phyloP scores from a whole-genome alignment of 768 basidiomycete genomes.

The Tylopilus felleus region DNA sequence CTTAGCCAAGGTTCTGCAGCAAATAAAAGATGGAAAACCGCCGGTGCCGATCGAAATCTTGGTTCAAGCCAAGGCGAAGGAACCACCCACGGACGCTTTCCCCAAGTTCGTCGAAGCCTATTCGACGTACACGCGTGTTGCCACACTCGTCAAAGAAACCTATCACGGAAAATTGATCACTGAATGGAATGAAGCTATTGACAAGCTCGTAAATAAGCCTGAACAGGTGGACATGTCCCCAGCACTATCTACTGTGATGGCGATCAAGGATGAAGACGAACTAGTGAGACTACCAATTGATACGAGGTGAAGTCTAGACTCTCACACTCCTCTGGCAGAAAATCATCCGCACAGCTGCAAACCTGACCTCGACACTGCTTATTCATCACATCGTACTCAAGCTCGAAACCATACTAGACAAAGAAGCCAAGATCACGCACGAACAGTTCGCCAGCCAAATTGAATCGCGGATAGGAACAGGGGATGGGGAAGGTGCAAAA shows the following conservation, averaged over 20 bases:
- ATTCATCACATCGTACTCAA: slow-evolving; percentile 82
- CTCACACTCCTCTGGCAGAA: slow-evolving; percentile 48
- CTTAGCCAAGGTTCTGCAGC: slow-evolving; percentile 81
- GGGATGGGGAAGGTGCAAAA: slow-evolving; percentile 56
- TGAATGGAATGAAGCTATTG: slow-evolving; percentile 77
- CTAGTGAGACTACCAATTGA: slow-evolving; percentile 51
- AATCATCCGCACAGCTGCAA: slow-evolving; percentile 69
- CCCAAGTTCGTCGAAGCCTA: slow-evolving; percentile 64
- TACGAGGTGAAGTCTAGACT: background rate
- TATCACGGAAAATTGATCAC: slow-evolving; percentile 81
- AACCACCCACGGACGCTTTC: slow-evolving; percentile 69
- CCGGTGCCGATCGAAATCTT: slow-evolving; percentile 71
- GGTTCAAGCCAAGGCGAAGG: slow-evolving; percentile 77
- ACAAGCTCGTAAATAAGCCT: slow-evolving; percentile 54
- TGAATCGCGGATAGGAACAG: slow-evolving; percentile 84
- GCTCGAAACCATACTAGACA: slow-evolving; percentile 87
- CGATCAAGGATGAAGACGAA: slow-evolving; percentile 90
- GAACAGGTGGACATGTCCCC: slow-evolving; percentile 77
- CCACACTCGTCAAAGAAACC: slow-evolving; percentile 76
- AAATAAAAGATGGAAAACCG: slow-evolving; percentile 58
- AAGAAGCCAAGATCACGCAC: slow-evolving; percentile 87
- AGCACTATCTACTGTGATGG: slow-evolving; percentile 74
- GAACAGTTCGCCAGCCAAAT: slow-evolving; percentile 82
- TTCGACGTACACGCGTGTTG: slow-evolving; percentile 62
- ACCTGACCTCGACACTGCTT: slow-evolving; percentile 81